Evolutionary conservation across 495 filamentous ascomycete genomes (phyloP), one percentile per base, ranked within the genome.

Genomic region (Penicillium argentinense): DNA sequence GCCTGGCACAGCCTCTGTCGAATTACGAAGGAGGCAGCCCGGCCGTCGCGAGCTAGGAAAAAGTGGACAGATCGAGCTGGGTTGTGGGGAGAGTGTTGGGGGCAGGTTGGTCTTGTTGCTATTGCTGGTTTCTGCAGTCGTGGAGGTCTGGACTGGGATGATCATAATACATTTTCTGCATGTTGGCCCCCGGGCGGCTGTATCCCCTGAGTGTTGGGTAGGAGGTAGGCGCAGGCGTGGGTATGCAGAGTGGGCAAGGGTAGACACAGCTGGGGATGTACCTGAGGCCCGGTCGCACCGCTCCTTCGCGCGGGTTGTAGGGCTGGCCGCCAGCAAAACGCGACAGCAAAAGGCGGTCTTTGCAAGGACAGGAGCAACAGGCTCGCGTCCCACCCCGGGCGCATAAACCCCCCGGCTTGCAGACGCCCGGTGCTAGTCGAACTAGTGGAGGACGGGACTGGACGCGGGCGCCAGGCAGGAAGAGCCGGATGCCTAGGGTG

Each of bases 241-340:
- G 25, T 26, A 11, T 5, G 25, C 11, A 5, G 25, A 26, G 25
- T 5, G 5, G 25, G 27, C 12, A 11, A 26, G 38, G 27, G 21
- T 16, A 19, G 18, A 19, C 14, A 16, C 26, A 18, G 40, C 3
- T 17, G 6, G n/a, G 40, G 27, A 27, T 42, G 8, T 16, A 27
- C 39, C 39, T 42, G 11, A n/a, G n/a, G n/a, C n/a, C n/a, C n/a
- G n/a, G 41, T 30, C 32, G 43, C 43, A 55, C 52, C 52, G 52
- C 46, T 47, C 17, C 44, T 55, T 53, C 29, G 44, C 37, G 30
- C 27, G 44, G 54, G 39, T 26, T 23, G 33, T 54, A 54, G 51
- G 46, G 52, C 52, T 55, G 47, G 21, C 21, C 9, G 24, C 21
- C 9, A 9, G 27, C 24, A 32, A 21, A 28, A 32, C 42, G 34